Evolutionary conservation across 2,329 filamentous ascomycete species (phyloP), one percentile per base, ranked within the genome.

Genomic region (Colletotrichum gigasporum): DNA sequence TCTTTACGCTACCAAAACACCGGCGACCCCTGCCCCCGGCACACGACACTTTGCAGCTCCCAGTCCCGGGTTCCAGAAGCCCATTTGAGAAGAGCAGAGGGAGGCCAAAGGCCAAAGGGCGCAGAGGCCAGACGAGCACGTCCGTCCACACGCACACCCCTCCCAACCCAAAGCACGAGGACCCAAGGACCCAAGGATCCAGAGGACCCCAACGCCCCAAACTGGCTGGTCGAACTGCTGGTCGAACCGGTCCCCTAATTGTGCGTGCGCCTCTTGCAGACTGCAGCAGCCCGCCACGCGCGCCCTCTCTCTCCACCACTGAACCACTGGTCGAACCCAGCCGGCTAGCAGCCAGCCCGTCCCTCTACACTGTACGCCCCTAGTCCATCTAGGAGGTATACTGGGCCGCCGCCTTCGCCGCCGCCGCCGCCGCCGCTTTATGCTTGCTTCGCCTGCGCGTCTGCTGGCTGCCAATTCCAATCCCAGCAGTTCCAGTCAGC

Each of bases 1-100:
- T 44, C 63, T 57, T 65, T 63, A 65, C 63, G 63, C 58, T 54
- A 64, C 56, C 47, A 64, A 64, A 64, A 64, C 56, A 64, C 45
- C 35, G 24, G 34, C 41, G 26, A 54, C 42, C 61, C 61, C 61
- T 64, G 61, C 12, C 28, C 55, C 56, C 47, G 41, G 56, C 61
- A 61, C 56, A 50, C 61, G 61, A 61, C 61, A 64, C 61, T 9
- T n/a, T 12, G 20, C 53, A 45, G 20, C 42, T 57, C 24, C 42
- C 54, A 39, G 30, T 57, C 44, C 54, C 54, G n/a, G n/a, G n/a
- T n/a, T n/a, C n/a, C n/a, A n/a, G n/a, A n/a, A n/a, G n/a, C n/a
- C n/a, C n/a, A n/a, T n/a, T n/a, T n/a, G n/a, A 48, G 34, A 48
- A 50, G 41, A 39, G 39, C 52, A 57, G 45, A 59, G 32, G 37